These are phyloP conservation scores for Carex pumila DNA, from an alignment of 176 grass and related monocot genomes.

Conservation along the genomic window DNA sequence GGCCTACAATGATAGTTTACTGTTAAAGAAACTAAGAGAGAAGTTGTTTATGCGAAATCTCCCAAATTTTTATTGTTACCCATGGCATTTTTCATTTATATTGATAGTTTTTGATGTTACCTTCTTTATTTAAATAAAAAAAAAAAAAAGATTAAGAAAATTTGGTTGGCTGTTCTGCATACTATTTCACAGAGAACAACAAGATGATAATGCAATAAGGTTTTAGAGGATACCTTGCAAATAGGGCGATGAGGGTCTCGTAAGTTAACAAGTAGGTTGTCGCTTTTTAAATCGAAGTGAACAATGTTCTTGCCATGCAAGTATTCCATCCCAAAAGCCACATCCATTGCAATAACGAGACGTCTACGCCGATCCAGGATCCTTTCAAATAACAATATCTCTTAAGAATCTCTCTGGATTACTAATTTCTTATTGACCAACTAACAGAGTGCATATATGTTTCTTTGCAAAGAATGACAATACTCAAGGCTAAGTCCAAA, in stretches of 20 bases:
- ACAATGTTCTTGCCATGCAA: constrained; percentile 96
- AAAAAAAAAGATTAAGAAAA: neutral
- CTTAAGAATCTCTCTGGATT: constrained; percentile 8
- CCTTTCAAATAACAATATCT: constrained; percentile 48
- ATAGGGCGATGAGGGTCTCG: constrained; percentile 88
- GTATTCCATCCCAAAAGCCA: constrained; percentile 99
- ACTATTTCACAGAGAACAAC: neutral
- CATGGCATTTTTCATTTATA: neutral
- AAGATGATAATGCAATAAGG: neutral
- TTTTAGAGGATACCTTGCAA: constrained; percentile 63
- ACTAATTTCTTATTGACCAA: neutral
- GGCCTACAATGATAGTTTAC: neutral
- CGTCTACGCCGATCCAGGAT: constrained; percentile 65
- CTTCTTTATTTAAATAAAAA: neutral
- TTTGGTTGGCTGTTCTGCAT: neutral
- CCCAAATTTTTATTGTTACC: neutral
- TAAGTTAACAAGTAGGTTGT: constrained; percentile 97
- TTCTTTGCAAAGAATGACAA: neutral
- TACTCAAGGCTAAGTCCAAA: neutral
- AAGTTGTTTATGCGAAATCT: neutral
- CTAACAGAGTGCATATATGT: neutral
- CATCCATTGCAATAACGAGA: constrained; percentile 92
- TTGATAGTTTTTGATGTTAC: neutral
- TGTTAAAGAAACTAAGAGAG: neutral
- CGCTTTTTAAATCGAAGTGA: constrained; percentile 97